Conservation (phyloP, 495 filamentous ascomycete genomes). For the Endocarpon pusillum region DNA sequence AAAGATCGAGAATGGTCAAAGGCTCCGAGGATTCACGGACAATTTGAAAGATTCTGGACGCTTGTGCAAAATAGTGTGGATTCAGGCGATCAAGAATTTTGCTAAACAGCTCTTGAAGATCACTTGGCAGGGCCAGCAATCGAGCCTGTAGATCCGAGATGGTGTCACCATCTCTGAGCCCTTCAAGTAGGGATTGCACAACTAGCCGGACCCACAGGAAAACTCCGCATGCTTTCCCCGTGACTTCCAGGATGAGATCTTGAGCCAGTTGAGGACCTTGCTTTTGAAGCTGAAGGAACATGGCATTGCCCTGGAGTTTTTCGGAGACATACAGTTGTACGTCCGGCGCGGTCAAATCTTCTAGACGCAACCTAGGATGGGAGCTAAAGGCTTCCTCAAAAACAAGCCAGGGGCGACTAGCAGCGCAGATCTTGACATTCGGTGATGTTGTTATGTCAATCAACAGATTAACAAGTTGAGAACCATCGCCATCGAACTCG, state of each 20-base stretch:
- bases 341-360: constrained; percentile 2
- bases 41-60: neutral
- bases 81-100: neutral
- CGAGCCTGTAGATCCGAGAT: neutral
- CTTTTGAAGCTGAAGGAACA: constrained; percentile 16
- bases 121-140: neutral
- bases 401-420: constrained; percentile 30
- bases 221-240: constrained; percentile 19
- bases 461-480: constrained; percentile 6
- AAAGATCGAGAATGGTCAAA: neutral
- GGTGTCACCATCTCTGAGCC: neutral
- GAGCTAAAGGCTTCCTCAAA: constrained; percentile 23
- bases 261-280: constrained; percentile 7
- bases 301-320: constrained; percentile 14
- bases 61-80: neutral
- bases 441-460: neutral
- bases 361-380: constrained; percentile 4
- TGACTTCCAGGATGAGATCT: constrained; percentile 10
- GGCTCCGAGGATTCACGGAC: neutral
- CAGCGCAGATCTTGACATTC: constrained; percentile 30
- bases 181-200: neutral
- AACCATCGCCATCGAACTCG: constrained; percentile 18
- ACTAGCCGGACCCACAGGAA: constrained; percentile 21
- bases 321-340: constrained; percentile 3
- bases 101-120: neutral